Conservation (phyloP, 306 rosid species). For the Inga leiocalycina region DNA sequence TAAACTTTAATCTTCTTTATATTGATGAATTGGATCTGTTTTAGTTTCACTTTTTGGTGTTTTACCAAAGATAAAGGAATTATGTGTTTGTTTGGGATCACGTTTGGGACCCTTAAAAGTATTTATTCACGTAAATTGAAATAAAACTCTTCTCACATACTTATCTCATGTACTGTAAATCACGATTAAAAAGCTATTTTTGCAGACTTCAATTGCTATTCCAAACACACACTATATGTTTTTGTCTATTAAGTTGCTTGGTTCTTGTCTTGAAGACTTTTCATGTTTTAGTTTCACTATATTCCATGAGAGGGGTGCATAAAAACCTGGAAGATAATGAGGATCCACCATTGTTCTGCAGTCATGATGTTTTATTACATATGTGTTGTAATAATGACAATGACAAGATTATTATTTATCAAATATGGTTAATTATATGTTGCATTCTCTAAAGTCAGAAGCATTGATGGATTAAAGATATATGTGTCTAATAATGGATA, state of each 20-base stretch:
- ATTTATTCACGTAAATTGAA: too few species aligned
- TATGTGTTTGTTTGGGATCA: too few species aligned
- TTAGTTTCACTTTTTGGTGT: conserved; percentile 6
- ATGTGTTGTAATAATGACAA: not conserved
- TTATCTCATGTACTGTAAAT: too few species aligned
- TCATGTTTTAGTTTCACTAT: not conserved
- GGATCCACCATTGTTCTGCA: not conserved
- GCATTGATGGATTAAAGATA: not conserved
- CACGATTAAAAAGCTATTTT: too few species aligned
- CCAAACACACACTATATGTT: too few species aligned
- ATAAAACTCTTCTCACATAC: too few species aligned
- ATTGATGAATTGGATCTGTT: not conserved
- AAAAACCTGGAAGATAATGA: not conserved
- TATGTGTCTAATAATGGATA: too few species aligned
- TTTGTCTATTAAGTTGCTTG: not conserved
- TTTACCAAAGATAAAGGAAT: not conserved
- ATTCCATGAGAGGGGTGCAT: not conserved
- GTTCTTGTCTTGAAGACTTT: not conserved
- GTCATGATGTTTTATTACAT: not conserved
- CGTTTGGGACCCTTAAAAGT: too few species aligned
- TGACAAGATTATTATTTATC: not conserved
- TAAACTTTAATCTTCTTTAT: not conserved
- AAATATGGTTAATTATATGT: not conserved
- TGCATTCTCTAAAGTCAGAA: not conserved
- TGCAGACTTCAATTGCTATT: too few species aligned